Conservation (phyloP, 805 yeast genomes). For the Monosporozyma aerobia region DNA sequence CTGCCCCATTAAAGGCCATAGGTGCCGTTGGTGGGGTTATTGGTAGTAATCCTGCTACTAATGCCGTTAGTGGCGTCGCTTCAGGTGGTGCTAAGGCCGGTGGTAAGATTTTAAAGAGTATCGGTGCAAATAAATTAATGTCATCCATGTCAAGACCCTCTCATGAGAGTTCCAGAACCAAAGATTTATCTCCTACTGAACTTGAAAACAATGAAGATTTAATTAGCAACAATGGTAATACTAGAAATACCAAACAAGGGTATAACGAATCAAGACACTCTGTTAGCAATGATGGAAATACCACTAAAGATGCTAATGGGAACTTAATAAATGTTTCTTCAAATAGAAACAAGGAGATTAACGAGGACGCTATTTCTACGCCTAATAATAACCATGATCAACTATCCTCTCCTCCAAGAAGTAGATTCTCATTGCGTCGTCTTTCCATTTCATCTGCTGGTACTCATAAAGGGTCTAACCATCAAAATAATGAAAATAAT, state of each 20-base stretch:
- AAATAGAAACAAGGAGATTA: background rate
- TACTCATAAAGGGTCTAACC: background rate
- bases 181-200: background rate
- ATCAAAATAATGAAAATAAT: background rate
- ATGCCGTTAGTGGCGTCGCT: conserved; percentile 34
- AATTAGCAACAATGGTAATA: conserved; percentile 17
- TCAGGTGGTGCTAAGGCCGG: conserved; percentile 40
- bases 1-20: conserved; percentile 40
- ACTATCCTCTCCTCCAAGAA: background rate
- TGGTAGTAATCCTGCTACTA: conserved; percentile 20
- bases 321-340: background rate
- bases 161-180: conserved; percentile 1
- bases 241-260: background rate
- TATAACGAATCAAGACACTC: background rate
- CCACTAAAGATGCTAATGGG: background rate
- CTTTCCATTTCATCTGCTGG: background rate
- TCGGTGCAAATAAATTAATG: conserved; percentile 24
- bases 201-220: conserved; percentile 39
- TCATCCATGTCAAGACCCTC: conserved; percentile 2
- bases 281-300: background rate
- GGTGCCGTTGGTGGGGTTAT: conserved; percentile 32
- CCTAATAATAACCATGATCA: background rate
- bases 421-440: background rate
- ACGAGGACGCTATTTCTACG: background rate
- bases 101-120: conserved; percentile 32